Base-by-base conservation (phyloP, 345 rosid genomes). In the Euphorbia lathyris region DNA sequence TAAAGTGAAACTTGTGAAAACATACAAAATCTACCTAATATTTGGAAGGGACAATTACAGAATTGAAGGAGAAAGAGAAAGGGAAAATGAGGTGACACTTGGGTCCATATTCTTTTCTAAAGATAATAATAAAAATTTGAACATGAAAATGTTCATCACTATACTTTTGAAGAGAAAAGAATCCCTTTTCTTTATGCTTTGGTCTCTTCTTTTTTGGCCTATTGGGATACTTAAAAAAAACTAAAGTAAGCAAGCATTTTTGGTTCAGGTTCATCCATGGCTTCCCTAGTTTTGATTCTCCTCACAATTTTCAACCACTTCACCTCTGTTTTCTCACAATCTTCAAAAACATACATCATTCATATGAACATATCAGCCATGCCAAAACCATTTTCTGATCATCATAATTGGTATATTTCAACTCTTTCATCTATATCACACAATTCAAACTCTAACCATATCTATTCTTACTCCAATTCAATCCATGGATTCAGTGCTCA, bases 281-380 rank as follows among this genome's bases (percentile, higher is more conserved):
- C 70, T 57, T 19, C 69, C 74, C 22, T 26, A 9, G 52, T 53
- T 51, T 45, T 66, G 29, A 42, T 22, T 74, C 26, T 79, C 10
- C 51, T 72, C 55, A 38, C 57, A 22, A 34, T 34, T 34, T 2
- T 76, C 74, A 67, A 65, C 65, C 30, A 69, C n/a, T n/a, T 59
- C 42, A 9, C 61, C 13, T 58, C 67, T 40, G 32, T 45, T 65
- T 23, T 34, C 19, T 67, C 78, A 61, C 32, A 25, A 45, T 71
- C 80, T 48, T 45, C 51, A 6, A 63, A 50, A n/a, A 67, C 81
- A 42, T 71, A 72, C 57, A 74, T 80, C 58, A 47, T 80, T 40
- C 78, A 71, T 30, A 81, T 77, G 84, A 78, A 77, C 78, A 9
- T 32, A 2, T 58, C 79, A 59, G 81, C 75, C 67, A 81, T 74